Percentiles rank a stretch among this genome's conserved stretches.
Conservation (phyloP, 2,329 filamentous ascomycete species). For the Scedosporium minutisporum region DNA sequence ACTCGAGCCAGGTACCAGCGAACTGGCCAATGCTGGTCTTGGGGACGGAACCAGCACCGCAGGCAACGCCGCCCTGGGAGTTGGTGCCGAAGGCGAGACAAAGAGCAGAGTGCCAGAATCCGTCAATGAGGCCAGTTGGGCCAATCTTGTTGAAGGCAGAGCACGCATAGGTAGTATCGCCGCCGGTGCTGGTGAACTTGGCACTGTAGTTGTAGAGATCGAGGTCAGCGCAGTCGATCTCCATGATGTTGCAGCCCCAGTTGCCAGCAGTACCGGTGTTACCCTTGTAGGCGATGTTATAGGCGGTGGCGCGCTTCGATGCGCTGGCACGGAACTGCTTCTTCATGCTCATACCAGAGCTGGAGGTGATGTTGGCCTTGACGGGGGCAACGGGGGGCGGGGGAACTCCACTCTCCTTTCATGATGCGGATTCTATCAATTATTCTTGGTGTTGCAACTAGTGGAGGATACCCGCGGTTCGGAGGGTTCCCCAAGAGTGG, state of each 20-base stretch:
- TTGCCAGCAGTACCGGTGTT: conserved; percentile 31
- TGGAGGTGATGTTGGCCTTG: background rate
- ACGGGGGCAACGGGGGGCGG: too few relatives aligned
- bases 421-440: too few relatives aligned
- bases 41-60: conserved; percentile 23
- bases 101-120: conserved; percentile 36
- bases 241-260: conserved; percentile 45
- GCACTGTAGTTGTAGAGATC: conserved; percentile 33
- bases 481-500: too few relatives aligned
- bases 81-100: conserved; percentile 34
- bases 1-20: conserved; percentile 39
- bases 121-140: conserved; percentile 30
- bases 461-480: too few relatives aligned
- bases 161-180: conserved; percentile 24
- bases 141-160: conserved; percentile 45
- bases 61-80: conserved; percentile 40
- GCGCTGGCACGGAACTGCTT: conserved; percentile 20
- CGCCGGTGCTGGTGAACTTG: conserved; percentile 29
- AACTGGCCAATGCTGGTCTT: conserved; percentile 29
- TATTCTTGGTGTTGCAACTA: too few relatives aligned
- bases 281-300: conserved; percentile 36
- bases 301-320: conserved; percentile 35
- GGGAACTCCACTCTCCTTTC: too few relatives aligned
- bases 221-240: conserved; percentile 24
- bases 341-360: background rate